Conservation (phyloP, 2,329 filamentous ascomycete species). For the Byssothecium circinans region DNA sequence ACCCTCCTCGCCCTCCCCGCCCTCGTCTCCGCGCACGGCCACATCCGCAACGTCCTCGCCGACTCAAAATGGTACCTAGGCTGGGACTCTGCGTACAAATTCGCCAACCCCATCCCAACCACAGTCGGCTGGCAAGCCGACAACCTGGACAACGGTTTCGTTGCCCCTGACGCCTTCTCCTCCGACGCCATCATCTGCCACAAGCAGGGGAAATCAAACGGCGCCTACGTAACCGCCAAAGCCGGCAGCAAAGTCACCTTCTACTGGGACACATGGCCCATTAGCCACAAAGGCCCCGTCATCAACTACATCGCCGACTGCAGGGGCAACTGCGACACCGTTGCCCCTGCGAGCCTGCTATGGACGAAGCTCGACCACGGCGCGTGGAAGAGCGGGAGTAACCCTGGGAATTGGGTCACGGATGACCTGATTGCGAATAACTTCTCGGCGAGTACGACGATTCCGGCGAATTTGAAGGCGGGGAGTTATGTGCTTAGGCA, state of each 20-base stretch:
- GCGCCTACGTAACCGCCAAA: slow-evolving; percentile 32
- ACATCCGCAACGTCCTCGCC: slow-evolving; percentile 31
- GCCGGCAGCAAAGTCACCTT: slow-evolving; percentile 39
- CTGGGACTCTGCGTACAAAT: slow-evolving; percentile 34
- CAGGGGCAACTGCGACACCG: slow-evolving; percentile 28
- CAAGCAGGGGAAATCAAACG: slow-evolving; percentile 35
- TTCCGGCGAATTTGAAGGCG: slow-evolving; percentile 47
- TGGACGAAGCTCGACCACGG: slow-evolving; percentile 37
- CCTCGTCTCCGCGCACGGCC: slow-evolving; percentile 34
- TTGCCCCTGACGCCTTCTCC: slow-evolving; percentile 29
- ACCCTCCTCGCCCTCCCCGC: slow-evolving; percentile 20
- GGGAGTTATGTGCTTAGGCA: slow-evolving; percentile 59
- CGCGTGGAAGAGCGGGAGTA: slow-evolving; percentile 23
- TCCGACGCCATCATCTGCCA: slow-evolving; percentile 40
- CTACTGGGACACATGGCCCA: slow-evolving; percentile 36
- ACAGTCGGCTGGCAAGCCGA: slow-evolving; percentile 39
- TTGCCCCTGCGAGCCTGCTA: slow-evolving; percentile 22
- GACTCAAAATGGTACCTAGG: slow-evolving; percentile 33
- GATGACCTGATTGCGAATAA: slow-evolving; percentile 48
- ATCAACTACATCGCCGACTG: slow-evolving; percentile 41
- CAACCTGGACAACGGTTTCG: slow-evolving; percentile 43
- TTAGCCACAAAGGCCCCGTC: slow-evolving; percentile 35
- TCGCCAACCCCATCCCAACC: slow-evolving; percentile 32
- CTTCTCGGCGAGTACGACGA: slow-evolving; percentile 47
- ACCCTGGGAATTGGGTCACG: slow-evolving; percentile 39